phyloP scores from a whole-genome alignment of 345 rosid genomes.

The Eutrema japonicum region DNA sequence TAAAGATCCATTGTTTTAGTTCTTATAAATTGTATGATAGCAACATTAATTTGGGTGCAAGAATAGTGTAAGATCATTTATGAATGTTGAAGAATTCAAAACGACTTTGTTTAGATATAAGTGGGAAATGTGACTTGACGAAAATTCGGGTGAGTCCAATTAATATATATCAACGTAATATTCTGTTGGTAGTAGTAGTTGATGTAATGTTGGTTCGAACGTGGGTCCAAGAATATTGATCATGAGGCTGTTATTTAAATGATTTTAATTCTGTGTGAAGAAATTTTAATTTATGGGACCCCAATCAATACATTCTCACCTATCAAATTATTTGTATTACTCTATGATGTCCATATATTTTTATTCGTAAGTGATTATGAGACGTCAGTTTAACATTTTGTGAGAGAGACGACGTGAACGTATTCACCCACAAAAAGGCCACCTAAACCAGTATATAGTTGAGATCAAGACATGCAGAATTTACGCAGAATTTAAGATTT shows the following conservation, averaged over 20 bases:
- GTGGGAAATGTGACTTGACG: slow-evolving; percentile 23
- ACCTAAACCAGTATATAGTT: slow-evolving; percentile 31
- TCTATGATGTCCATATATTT: slow-evolving; percentile 23
- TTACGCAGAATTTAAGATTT: slow-evolving; percentile 34
- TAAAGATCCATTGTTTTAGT: background rate
- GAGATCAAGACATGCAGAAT: slow-evolving; percentile 40
- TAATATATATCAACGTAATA: slow-evolving; percentile 34
- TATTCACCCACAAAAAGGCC: slow-evolving; percentile 18
- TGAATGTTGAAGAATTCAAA: slow-evolving; percentile 20
- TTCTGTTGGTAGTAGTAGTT: slow-evolving; percentile 37
- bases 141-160: slow-evolving; percentile 30
- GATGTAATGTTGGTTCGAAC: slow-evolving; percentile 26
- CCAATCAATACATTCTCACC: slow-evolving; percentile 24
- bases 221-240: slow-evolving; percentile 41
- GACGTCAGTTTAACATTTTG: slow-evolving; percentile 30
- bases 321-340: slow-evolving; percentile 26
- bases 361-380: slow-evolving; percentile 13
- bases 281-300: slow-evolving; percentile 13
- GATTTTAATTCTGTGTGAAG: slow-evolving; percentile 30
- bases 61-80: slow-evolving; percentile 3
- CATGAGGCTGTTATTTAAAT: slow-evolving; percentile 34
- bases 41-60: background rate
- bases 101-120: slow-evolving; percentile 29
- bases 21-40: background rate
- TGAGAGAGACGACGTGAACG: slow-evolving; percentile 37